Base-by-base conservation (phyloP, 306 rosid genomes). In the Glycine tomentella region DNA sequence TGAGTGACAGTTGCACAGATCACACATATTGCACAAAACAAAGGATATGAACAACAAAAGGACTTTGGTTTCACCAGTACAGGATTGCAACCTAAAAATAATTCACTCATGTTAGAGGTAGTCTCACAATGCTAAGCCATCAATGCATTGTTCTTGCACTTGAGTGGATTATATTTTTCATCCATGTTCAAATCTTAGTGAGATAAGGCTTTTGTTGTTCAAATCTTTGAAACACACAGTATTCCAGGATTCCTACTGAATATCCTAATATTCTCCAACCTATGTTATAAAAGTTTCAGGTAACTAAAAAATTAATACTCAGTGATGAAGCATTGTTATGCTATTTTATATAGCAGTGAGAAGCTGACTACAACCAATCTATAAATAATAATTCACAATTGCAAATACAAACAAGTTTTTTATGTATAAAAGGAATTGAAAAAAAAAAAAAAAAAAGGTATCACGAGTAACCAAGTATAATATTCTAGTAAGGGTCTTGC, bases 1-100 rank as follows among this genome's bases (percentile, higher is more conserved):
- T 9, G 51, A 74, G 55, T 52, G 46, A 40, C 17, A 55, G 70
- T 70, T 75, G 58, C 50, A 48, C 58, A 61, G 42, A 69, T 66
- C 76, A 74, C 48, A 51, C 17, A 56, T 0, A 74, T 74, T 62
- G 48, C 40, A 8, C 74, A 53, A 14, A 63, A 52, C 10, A 78
- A 77, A 77, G 57, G 16, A 73, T 57, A 77, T 31, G 72, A 81
- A 65, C 83, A 49, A 73, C 45, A 55, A 81, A 42, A 72, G 17
- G 66, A 72, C 40, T 76, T 70, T 63, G 53, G 31, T 74, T 57
- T 57, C 52, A 44, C 16, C 31, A 40, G 38, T 59, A 74, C 62
- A 53, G 48, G 45, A 33, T 73, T 50, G 74, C 59, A 62, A 31
- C 33, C 44, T 46, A 36, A 66, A 62, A 71, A 14, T 25, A 55